phyloP scores from a whole-genome alignment of 495 filamentous ascomycete species.

The Aspergillus incahuasiensis region DNA sequence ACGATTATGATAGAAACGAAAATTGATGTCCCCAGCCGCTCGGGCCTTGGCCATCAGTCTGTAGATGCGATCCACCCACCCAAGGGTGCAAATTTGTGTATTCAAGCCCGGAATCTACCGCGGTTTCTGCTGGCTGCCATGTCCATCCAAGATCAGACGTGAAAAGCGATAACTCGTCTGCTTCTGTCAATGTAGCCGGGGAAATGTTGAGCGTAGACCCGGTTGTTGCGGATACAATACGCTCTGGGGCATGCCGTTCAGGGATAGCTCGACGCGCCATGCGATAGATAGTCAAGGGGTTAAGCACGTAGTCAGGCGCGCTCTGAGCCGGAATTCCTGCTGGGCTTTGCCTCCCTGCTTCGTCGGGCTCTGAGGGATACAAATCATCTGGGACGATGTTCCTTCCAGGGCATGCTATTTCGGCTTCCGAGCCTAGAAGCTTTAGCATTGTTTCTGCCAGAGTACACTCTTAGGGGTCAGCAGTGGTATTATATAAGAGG shows the following conservation, averaged over 20 bases:
- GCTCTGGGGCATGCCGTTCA: conserved; percentile 30
- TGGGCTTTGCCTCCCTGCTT: conserved; percentile 12
- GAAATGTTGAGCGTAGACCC: neutral
- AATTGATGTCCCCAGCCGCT: conserved; percentile 24
- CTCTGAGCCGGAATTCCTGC: conserved; percentile 25
- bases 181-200: conserved; percentile 17
- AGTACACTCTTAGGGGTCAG: conserved; percentile 2
- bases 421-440: conserved; percentile 26
- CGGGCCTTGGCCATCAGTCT: conserved; percentile 8
- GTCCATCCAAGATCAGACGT: conserved; percentile 34
- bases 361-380: conserved; percentile 19
- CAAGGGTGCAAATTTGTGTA: conserved; percentile 24
- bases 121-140: conserved; percentile 33
- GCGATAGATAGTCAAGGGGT: conserved; percentile 29
- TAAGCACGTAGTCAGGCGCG: conserved; percentile 31
- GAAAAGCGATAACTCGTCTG: conserved; percentile 26
- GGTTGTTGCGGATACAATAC: neutral
- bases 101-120: conserved; percentile 27
- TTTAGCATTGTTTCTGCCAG: conserved; percentile 30
- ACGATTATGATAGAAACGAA: conserved; percentile 17
- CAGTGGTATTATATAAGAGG: neutral
- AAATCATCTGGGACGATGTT: conserved; percentile 31
- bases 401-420: conserved; percentile 13
- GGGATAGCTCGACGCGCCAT: conserved; percentile 30
- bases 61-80: conserved; percentile 25